Base-by-base conservation (phyloP, 1,284 basidiomycete species). In the Puccinia horiana region DNA sequence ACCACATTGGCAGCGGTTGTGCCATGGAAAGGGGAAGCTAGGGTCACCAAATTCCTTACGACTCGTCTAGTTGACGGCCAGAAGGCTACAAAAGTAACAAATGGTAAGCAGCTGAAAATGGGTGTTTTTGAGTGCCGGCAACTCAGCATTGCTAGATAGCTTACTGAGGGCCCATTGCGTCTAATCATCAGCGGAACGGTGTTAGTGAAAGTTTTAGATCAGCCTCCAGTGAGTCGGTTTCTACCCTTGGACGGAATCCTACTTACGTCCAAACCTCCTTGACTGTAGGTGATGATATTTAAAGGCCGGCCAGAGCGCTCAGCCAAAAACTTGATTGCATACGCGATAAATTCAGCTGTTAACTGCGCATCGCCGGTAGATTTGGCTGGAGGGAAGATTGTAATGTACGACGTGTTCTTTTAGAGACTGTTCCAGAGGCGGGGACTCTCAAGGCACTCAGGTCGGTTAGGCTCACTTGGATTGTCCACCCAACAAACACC, bases 401-500 rank as follows among this genome's bases (percentile, higher is more conserved):
- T 12, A 16, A 44, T 18, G 20, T 20, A 42, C 35, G 63, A 67
- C 9, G 16, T 37, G 63, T 18, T 44, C 9, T 11, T 4, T 29
- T 1, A 52, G 69, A 26, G 35, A 42, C 6, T 69, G 23, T 16
- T 42, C 58, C 52, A 16, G 42, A 11, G 20, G 42, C n/a, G 37
- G 37, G 26, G 37, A 26, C 16, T 73, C 16, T 20, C 29, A 52
- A 52, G n/a, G 6, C 11, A 35, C 6, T 32, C 14, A 32, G 58
- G 8, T 32, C 14, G 4, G 26, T 3, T 18, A 44, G 42, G 56
- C 76, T 63, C 44, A 69, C 76, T 65, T 37, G 87, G 87, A 23
- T 87, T 83, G 58, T 85, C 85, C 73, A 87, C 83, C 82, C 84
- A 87, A 76, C 86, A 86, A 23, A 87, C 84, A 70, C 87, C 86